A percentile compares a stretch with the other conserved stretches of the same genome.
These are phyloP conservation scores for Musa acuminata DNA, from an alignment of 176 grass and related monocot species.

Conservation along the genomic window DNA sequence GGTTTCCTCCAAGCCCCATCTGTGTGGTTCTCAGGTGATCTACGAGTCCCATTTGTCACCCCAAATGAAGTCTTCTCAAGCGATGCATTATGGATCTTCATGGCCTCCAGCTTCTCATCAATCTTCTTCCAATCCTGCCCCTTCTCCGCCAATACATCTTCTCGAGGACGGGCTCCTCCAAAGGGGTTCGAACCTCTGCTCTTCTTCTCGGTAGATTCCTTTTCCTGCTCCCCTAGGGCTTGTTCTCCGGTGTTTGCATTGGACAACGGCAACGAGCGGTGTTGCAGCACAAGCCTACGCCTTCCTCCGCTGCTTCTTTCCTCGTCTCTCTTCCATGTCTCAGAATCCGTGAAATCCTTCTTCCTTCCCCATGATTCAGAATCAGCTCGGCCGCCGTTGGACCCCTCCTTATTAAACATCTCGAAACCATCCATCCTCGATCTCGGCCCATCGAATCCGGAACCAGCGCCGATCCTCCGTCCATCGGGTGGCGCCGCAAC, in stretches of 20 bases:
- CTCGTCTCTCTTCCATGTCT: slow-evolving; percentile 45
- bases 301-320: slow-evolving; percentile 20
- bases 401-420: slow-evolving; percentile 24
- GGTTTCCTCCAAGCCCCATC: slow-evolving; percentile 42
- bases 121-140: background rate
- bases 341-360: slow-evolving; percentile 16
- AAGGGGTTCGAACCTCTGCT: background rate
- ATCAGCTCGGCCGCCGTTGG: slow-evolving; percentile 20
- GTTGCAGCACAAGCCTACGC: slow-evolving; percentile 41
- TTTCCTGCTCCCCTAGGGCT: background rate
- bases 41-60: slow-evolving; percentile 16
- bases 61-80: slow-evolving; percentile 24
- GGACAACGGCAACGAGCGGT: slow-evolving; percentile 31
- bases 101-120: slow-evolving; percentile 32
- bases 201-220: background rate
- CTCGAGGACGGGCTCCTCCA: background rate
- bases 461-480: slow-evolving; percentile 17
- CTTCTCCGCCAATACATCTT: background rate
- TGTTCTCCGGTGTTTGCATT: slow-evolving; percentile 15
- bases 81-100: slow-evolving; percentile 26
- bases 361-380: slow-evolving; percentile 31
- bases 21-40: slow-evolving; percentile 11
- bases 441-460: too few relatives aligned
- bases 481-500: slow-evolving; percentile 1
- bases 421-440: background rate